Base-by-base conservation (phyloP, 129 eudicot genomes). In the Pseudognaphalium luteoalbum region DNA sequence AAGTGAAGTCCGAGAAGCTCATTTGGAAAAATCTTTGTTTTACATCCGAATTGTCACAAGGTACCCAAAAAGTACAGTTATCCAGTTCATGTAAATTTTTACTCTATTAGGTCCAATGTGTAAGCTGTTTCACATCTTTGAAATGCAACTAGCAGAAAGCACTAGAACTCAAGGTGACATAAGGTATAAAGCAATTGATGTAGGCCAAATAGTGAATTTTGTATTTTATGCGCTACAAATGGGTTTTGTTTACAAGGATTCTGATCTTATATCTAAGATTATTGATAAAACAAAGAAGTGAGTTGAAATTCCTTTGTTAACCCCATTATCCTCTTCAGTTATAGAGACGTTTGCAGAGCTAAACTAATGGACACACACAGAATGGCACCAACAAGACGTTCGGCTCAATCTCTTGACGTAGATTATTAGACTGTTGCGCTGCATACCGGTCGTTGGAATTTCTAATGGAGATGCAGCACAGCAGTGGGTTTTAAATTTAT, bases 1-100 rank as follows among this genome's bases (percentile, higher is more conserved):
- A 83, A 94, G 98, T 80, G 98, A 94, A 87, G 96, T 94, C 68
- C 84, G 98, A 78, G 98, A 93, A 85, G 98, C 98, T 79, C 97
- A 94, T 86, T 76, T 94, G 71, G 98, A 96, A 52, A 94, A 94
- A 77, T 93, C 97, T 47, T 86, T 94, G 80, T 94, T 88, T 81
- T 93, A 70, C 85, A 86, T 93, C 35, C 82, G 91, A 57, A 87
- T 91, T 29, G 96, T 61, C 93, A 93, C 83, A 87, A 93, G 92
- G 79, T 80, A 65, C 39, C 16, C 58, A 41, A n/a, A 17, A 63
- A 11, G 17, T 29, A 9, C 2, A 39, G 12, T 63, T 22, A 50
- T 14, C 42, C 62, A 2, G 3, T 69, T 22, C 16, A 15, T 19
- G 22, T 73, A 3, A 20, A n/a, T 30, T 30, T 62, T 39, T 41